Percentiles rank a stretch among this genome's conserved stretches.
Conservation (phyloP, 768 basidiomycete species). For the Boletus sp. region DNA sequence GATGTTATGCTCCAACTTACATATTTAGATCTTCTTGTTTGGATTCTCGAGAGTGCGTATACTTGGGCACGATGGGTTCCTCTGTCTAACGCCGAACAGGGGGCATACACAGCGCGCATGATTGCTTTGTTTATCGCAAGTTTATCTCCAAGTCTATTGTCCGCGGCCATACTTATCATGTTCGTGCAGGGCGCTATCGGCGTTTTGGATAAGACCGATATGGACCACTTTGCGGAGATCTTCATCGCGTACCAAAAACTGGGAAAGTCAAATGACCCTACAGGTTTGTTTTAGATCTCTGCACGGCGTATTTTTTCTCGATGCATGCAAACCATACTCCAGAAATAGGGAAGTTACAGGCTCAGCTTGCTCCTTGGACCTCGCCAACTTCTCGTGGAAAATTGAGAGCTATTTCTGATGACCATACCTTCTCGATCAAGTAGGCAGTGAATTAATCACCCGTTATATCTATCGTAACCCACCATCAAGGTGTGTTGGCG, state of each 20-base stretch:
- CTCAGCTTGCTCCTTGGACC: slow-evolving; percentile 54
- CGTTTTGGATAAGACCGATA: slow-evolving; percentile 64
- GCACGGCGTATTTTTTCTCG: neutral
- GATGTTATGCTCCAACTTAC: slow-evolving; percentile 4
- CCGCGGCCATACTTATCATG: neutral
- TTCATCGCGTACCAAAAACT: slow-evolving; percentile 62
- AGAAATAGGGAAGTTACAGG: slow-evolving; percentile 41
- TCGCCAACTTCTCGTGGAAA: slow-evolving; percentile 52
- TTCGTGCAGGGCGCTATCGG: slow-evolving; percentile 61
- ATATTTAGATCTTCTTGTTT: slow-evolving; percentile 67
- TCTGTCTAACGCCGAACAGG: slow-evolving; percentile 38
- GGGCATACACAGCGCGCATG: slow-evolving; percentile 77
- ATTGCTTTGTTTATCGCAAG: slow-evolving; percentile 54
- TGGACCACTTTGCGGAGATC: slow-evolving; percentile 69
- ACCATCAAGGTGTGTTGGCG: slow-evolving; percentile 56
- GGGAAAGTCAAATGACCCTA: slow-evolving; percentile 48
- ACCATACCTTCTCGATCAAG: slow-evolving; percentile 61
- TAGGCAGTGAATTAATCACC: slow-evolving; percentile 27
- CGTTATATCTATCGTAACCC: slow-evolving; percentile 1
- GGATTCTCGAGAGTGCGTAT: slow-evolving; percentile 66
- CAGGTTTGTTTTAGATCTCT: slow-evolving; percentile 34
- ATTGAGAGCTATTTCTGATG: slow-evolving; percentile 45
- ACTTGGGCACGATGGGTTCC: neutral
- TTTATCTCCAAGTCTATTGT: neutral
- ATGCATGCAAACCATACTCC: neutral